Percentiles rank a stretch among this genome's conserved stretches.
Conservation (phyloP, 2,329 filamentous ascomycete species). For the Dryadomyces quercus-mongolicae region DNA sequence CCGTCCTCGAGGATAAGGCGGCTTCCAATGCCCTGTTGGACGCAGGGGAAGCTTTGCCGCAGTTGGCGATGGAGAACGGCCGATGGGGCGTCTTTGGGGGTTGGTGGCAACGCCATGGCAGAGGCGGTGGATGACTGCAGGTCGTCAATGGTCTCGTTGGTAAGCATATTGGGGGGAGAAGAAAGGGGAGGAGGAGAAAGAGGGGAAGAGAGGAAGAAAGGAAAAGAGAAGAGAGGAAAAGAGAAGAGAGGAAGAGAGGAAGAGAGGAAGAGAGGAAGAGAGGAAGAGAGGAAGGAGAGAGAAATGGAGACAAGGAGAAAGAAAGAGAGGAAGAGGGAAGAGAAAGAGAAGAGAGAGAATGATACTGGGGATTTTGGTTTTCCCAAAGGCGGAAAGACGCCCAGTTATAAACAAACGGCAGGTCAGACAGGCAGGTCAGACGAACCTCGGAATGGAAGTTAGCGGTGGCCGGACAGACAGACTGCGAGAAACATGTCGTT, state of each 20-base stretch:
- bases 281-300: not conserved
- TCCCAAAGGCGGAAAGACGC: not conserved
- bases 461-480: too few species aligned
- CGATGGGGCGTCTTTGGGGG: slow-evolving; percentile 13
- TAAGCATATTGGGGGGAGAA: not conserved
- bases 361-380: not conserved
- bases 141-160: not conserved
- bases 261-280: not conserved
- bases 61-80: slow-evolving; percentile 28
- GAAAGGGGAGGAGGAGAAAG: too few species aligned
- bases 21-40: slow-evolving; percentile 22
- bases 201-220: not conserved
- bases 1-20: slow-evolving; percentile 28
- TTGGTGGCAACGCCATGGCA: not conserved
- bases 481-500: not conserved
- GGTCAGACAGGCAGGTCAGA: not conserved
- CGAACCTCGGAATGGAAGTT: too few species aligned
- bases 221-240: not conserved
- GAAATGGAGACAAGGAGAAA: not conserved
- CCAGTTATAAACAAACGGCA: not conserved
- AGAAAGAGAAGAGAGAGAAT: not conserved
- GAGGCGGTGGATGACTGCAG: not conserved
- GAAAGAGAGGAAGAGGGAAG: not conserved
- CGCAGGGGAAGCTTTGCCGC: slow-evolving; percentile 18
- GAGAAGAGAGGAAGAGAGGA: too few species aligned